Evolutionary conservation across 1,284 basidiomycete genomes (phyloP).

Genomic region (Hemileia vastatrix): DNA sequence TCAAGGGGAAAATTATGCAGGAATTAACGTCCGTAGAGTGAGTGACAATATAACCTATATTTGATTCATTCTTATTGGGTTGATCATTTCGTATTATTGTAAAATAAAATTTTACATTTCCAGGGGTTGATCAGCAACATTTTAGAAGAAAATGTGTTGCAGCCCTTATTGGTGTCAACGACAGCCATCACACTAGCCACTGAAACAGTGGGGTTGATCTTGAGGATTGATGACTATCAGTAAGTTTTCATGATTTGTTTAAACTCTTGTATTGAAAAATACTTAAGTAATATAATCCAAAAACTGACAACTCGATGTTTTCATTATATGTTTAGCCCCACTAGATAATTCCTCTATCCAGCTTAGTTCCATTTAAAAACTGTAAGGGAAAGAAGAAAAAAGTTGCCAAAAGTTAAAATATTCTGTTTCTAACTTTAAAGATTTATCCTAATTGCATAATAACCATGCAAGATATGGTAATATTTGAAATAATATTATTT

Average conservation of each 20-base stretch:
- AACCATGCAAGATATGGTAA: too few relatives aligned
- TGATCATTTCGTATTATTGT: not conserved
- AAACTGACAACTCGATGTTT: too few relatives aligned
- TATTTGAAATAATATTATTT: too few relatives aligned
- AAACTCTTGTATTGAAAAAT: too few relatives aligned
- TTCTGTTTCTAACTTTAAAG: too few relatives aligned
- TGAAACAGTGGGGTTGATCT: slow-evolving; percentile 89
- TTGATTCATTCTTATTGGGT: not conserved
- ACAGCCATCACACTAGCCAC: slow-evolving; percentile 91
- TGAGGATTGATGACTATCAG: slow-evolving; percentile 90
- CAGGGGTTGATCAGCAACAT: slow-evolving; percentile 94
- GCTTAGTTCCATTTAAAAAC: too few relatives aligned
- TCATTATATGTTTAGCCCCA: too few relatives aligned
- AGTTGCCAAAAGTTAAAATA: too few relatives aligned
- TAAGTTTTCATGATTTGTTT: slow-evolving; percentile 9
- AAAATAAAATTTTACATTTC: slow-evolving; percentile 22
- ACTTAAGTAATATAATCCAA: too few relatives aligned
- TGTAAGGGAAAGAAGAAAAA: too few relatives aligned
- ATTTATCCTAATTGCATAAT: too few relatives aligned
- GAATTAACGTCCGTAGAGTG: slow-evolving; percentile 95
- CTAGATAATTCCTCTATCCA: too few relatives aligned
- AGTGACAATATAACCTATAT: slow-evolving; percentile 29
- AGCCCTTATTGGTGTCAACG: slow-evolving; percentile 89
- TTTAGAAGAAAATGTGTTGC: slow-evolving; percentile 91
- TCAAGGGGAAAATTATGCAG: slow-evolving; percentile 83